Conservation (phyloP, 1,139 yeast genomes). For the Candida sojae region DNA sequence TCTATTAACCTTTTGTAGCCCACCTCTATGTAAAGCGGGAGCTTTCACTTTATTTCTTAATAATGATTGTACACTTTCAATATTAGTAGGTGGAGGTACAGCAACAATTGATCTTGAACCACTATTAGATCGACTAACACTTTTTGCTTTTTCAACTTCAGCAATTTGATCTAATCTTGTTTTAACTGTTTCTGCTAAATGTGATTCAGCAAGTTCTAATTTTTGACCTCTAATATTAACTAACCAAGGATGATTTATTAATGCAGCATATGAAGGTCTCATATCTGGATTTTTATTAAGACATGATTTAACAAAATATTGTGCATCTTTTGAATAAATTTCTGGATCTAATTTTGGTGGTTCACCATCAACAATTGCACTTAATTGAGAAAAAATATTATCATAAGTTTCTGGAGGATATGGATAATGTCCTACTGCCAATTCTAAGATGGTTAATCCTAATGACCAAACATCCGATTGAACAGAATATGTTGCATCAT, state of each 20-base stretch:
- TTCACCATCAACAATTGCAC: conserved; percentile 95
- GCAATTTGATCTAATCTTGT: conserved; percentile 30
- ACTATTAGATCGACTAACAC: conserved; percentile 15
- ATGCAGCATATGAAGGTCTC: conserved; percentile 79
- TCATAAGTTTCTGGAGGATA: conserved; percentile 93
- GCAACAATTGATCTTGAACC: conserved; percentile 13
- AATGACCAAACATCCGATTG: conserved; percentile 97
- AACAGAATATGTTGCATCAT: conserved; percentile 82
- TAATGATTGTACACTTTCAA: conserved; percentile 38
- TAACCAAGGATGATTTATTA: conserved; percentile 85
- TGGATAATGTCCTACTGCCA: conserved; percentile 90
- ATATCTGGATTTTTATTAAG: conserved; percentile 76
- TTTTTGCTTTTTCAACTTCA: conserved; percentile 24
- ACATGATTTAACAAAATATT: conserved; percentile 77
- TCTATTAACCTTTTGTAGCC: conserved; percentile 20
- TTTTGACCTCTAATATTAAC: conserved; percentile 41
- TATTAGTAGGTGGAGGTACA: conserved; percentile 18
- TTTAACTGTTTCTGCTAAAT: conserved; percentile 43
- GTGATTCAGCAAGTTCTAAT: conserved; percentile 26
- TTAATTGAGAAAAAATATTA: conserved; percentile 86
- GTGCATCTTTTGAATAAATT: conserved; percentile 72
- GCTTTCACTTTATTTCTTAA: conserved; percentile 42
- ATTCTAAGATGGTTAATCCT: conserved; percentile 85
- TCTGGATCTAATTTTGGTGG: conserved; percentile 70
- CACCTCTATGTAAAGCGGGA: conserved; percentile 48